A percentile compares a stretch with the other conserved stretches of the same genome.
Evolutionary conservation across 108 stramenopile species (phyloP).

Genomic region (Skeletonema marinoi): DNA sequence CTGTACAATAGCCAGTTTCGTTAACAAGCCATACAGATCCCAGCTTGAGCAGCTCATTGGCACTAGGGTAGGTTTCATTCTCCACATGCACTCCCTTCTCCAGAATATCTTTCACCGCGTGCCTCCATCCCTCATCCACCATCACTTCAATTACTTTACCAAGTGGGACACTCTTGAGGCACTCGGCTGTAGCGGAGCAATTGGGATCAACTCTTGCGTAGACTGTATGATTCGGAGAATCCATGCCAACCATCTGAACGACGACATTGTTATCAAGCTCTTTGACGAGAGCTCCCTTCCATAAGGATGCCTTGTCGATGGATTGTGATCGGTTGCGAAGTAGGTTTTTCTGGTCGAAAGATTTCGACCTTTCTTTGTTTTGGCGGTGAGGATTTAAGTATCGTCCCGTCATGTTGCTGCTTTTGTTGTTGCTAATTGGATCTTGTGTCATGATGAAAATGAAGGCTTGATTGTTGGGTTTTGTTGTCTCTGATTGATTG

Average conservation of each 20-base stretch:
- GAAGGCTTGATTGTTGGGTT: neutral
- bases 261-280: slow-evolving; percentile 31
- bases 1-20: slow-evolving; percentile 36
- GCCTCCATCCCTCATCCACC: slow-evolving; percentile 50
- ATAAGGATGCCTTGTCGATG: slow-evolving; percentile 12
- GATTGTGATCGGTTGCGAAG: neutral
- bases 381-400: neutral
- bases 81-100: slow-evolving; percentile 45
- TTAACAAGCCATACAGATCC: slow-evolving; percentile 52
- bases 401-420: neutral
- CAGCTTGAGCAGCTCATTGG: slow-evolving; percentile 38
- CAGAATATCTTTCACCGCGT: slow-evolving; percentile 45
- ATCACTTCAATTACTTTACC: slow-evolving; percentile 50
- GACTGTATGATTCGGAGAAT: slow-evolving; percentile 40
- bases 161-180: slow-evolving; percentile 15
- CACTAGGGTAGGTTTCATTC: slow-evolving; percentile 44
- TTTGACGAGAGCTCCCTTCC: slow-evolving; percentile 38
- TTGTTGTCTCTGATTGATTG: neutral
- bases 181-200: slow-evolving; percentile 2
- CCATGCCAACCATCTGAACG: slow-evolving; percentile 53
- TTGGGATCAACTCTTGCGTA: slow-evolving; percentile 42
- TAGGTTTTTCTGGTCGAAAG: neutral
- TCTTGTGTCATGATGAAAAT: neutral
- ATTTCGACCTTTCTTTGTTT: neutral
- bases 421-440: neutral